Evolutionary conservation across 2,329 filamentous ascomycete species (phyloP), one percentile per base, ranked within the genome.

Genomic region (Botrytis medusae): DNA sequence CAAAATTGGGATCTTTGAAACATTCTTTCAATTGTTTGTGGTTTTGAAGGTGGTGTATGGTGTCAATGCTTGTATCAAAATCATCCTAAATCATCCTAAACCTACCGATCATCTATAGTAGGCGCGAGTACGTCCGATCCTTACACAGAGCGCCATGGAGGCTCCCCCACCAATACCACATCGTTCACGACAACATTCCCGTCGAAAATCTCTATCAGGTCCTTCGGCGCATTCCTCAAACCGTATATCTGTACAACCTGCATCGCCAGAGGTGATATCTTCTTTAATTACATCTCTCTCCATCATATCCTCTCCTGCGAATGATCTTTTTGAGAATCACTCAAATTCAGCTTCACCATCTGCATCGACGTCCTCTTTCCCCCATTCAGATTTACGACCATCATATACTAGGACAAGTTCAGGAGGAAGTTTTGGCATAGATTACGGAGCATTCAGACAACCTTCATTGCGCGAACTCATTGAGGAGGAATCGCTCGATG

Each of bases 221-320:
- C 77, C 78, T 48, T 77, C 78, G 22, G 76, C 77, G 34, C 76
- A 76, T 69, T 70, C 76, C 20, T 75, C 77, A 42, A 81, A 81
- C 73, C 77, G 79, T 46, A 74, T 81, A 48, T 79, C 80, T 72
- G 44, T 81, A 29, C 78, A 80, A 51, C 80, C 80, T 25, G 80
- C 80, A 9, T 82, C 80, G n/a, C 91, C 92, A 73, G 91, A 93
- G 80, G 88, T 94, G 80, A 93, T 91, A 73, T 90, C 88, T 40
- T 88, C 86, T 72, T 84, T 90, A 71, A 94, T 92, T 83, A 93
- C 90, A 76, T 93, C 87, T 71, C 86, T 92, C 54, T 89, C 89
- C 77, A 89, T 89, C 79, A 93, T 88, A 77, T 92, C 90, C 32
- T 86, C 88, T 67, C 91, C 92, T 34, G 87, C 91, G 72, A 89